phyloP scores from a whole-genome alignment of 2,329 filamentous ascomycete species.

The Amauroascus verrucosus region DNA sequence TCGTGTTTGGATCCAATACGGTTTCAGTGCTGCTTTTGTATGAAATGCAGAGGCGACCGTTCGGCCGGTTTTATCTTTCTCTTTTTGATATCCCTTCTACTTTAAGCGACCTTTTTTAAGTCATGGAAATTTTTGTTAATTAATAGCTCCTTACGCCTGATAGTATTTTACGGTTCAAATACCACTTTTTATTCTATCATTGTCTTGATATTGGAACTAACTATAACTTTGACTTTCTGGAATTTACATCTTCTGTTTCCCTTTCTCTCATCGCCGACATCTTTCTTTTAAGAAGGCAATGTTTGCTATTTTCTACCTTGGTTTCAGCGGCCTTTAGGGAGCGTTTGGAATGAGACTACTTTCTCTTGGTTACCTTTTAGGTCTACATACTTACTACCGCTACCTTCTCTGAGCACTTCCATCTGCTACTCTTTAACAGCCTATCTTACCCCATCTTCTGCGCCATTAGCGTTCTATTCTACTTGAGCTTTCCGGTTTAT shows the following conservation, averaged over 20 bases:
- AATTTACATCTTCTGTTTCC: no score
- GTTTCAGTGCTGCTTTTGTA: background rate
- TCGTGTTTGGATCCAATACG: conserved; percentile 16
- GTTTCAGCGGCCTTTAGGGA: no score
- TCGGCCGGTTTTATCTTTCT: background rate
- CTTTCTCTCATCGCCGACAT: background rate
- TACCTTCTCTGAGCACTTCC: no score
- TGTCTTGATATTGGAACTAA: background rate
- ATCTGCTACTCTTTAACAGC: no score
- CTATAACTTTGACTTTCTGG: background rate
- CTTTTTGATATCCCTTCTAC: background rate
- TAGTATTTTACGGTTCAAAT: background rate
- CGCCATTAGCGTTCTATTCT: no score
- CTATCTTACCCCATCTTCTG: no score
- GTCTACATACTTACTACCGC: no score
- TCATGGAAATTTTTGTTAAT: background rate
- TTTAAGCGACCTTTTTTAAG: background rate
- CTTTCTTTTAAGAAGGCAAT: background rate
- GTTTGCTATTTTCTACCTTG: background rate
- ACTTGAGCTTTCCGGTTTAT: no score
- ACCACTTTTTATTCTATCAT: conserved; percentile 1
- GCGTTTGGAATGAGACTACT: no score
- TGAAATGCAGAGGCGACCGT: background rate
- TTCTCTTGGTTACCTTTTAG: no score
- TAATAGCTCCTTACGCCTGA: background rate